Percentiles rank a stretch among this genome's conserved stretches.
These are phyloP conservation scores for Glebionis coronaria DNA, from an alignment of 129 eudicot species.

Conservation along the genomic window DNA sequence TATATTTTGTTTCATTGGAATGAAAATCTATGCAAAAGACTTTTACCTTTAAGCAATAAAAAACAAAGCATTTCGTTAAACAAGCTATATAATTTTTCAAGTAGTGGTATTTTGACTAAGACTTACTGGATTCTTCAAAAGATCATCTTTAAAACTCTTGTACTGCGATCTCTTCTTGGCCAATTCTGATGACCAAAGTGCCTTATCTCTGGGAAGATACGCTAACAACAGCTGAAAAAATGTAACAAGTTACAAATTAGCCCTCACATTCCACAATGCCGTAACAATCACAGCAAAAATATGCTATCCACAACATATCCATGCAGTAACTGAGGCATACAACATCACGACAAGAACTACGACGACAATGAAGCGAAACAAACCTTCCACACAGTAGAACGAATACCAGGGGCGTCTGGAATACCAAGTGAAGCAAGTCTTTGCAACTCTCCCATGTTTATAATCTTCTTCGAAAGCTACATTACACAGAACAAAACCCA, in stretches of 20 bases:
- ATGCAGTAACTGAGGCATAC: too few relatives aligned
- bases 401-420: constrained; percentile 84
- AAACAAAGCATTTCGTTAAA: too few relatives aligned
- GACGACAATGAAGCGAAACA: constrained; percentile 1
- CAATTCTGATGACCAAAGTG: constrained; percentile 83
- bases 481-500: constrained; percentile 6
- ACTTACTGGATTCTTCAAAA: constrained; percentile 92
- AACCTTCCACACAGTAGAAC: constrained; percentile 96
- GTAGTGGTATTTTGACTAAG: constrained; percentile 15
- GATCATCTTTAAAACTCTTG: constrained; percentile 82
- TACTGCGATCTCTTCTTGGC: constrained; percentile 92
- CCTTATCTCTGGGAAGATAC: constrained; percentile 76
- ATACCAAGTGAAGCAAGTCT: constrained; percentile 83
- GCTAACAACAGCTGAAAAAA: constrained; percentile 75
- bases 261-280: constrained; percentile 11
- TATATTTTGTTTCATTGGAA: neutral
- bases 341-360: neutral
- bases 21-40: too few relatives aligned
- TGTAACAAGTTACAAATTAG: neutral
- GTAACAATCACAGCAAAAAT: neutral
- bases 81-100: neutral
- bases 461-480: constrained; percentile 79
- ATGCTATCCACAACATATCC: too few relatives aligned
- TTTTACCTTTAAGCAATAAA: too few relatives aligned
- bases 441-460: constrained; percentile 74